These are phyloP conservation scores for Trametes cubensis DNA, from an alignment of 768 basidiomycete genomes.

Conservation along the genomic window DNA sequence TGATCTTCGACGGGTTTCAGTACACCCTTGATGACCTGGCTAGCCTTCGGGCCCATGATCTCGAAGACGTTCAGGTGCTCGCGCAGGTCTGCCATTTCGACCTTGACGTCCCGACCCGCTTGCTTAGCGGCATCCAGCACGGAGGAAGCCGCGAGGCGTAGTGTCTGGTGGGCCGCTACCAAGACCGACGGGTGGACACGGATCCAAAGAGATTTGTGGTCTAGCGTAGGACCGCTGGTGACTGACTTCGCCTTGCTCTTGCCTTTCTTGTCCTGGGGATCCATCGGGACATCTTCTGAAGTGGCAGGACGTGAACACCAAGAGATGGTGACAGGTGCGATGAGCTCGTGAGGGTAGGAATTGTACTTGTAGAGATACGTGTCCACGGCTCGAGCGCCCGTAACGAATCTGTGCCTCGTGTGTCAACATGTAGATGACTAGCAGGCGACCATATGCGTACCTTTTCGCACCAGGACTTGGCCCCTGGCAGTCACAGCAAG, in stretches of 20 bases:
- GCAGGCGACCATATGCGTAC: conserved; percentile 36
- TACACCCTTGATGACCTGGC: conserved; percentile 55
- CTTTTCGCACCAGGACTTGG: conserved; percentile 61
- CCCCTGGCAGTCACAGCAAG: conserved; percentile 67
- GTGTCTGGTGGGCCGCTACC: conserved; percentile 52
- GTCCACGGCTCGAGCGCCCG: conserved; percentile 67
- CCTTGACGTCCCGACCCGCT: conserved; percentile 33
- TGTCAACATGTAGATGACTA: neutral
- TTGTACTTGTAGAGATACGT: conserved; percentile 66
- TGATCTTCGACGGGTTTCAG: conserved; percentile 53
- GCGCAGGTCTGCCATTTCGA: conserved; percentile 74
- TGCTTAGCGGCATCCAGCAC: conserved; percentile 43
- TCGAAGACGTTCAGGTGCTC: conserved; percentile 81
- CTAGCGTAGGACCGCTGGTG: neutral
- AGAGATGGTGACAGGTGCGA: conserved; percentile 72
- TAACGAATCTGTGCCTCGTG: conserved; percentile 51
- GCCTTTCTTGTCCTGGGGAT: conserved; percentile 35
- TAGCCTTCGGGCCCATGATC: conserved; percentile 75
- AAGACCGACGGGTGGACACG: conserved; percentile 78
- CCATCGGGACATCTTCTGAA: neutral
- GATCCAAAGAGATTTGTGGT: conserved; percentile 65
- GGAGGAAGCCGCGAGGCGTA: conserved; percentile 55
- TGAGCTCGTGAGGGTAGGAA: conserved; percentile 67
- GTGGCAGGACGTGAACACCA: conserved; percentile 51
- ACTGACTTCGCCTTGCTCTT: conserved; percentile 24